phyloP scores from a whole-genome alignment of 805 yeast genomes.

The Metschnikowia henanensis region DNA sequence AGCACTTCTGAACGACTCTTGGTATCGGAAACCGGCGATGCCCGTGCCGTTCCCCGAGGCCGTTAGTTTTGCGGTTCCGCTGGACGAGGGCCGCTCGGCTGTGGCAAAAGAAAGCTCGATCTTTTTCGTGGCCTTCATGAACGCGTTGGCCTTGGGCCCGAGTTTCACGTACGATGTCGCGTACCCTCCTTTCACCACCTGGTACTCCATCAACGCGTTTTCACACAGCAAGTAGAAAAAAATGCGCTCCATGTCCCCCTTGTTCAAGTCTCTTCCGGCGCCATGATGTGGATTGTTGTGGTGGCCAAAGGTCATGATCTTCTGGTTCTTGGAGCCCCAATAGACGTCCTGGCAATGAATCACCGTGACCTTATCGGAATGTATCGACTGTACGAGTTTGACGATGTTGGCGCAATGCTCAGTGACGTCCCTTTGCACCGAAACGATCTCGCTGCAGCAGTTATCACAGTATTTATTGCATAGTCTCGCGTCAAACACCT shows the following conservation, averaged over 20 bases:
- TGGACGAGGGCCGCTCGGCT: not conserved
- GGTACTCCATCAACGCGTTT: conserved; percentile 66
- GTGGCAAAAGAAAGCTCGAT: conserved; percentile 54
- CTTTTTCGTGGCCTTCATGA: conserved; percentile 45
- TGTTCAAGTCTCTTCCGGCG: conserved; percentile 60
- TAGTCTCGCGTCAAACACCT: conserved; percentile 60
- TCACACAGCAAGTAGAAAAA: conserved; percentile 75
- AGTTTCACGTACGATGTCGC: conserved; percentile 70
- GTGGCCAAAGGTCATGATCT: conserved; percentile 63
- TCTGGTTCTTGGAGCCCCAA: conserved; percentile 67
- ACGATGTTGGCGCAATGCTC: conserved; percentile 58
- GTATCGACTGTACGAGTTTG: conserved; percentile 55
- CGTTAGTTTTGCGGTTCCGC: conserved; percentile 8
- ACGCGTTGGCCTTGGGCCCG: conserved; percentile 55
- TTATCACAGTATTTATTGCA: conserved; percentile 86
- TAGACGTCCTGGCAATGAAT: conserved; percentile 81
- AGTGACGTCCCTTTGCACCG: conserved; percentile 68
- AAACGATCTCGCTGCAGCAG: conserved; percentile 47
- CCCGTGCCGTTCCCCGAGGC: conserved; percentile 17
- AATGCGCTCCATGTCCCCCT: conserved; percentile 75
- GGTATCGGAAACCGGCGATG: conserved; percentile 20
- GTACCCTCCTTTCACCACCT: conserved; percentile 74
- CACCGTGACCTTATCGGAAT: conserved; percentile 64
- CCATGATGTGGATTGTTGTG: conserved; percentile 66
- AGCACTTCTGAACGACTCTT: conserved; percentile 29